phyloP scores from a whole-genome alignment of 2,329 filamentous ascomycete species.

The Fusarium pseudocircinatum region DNA sequence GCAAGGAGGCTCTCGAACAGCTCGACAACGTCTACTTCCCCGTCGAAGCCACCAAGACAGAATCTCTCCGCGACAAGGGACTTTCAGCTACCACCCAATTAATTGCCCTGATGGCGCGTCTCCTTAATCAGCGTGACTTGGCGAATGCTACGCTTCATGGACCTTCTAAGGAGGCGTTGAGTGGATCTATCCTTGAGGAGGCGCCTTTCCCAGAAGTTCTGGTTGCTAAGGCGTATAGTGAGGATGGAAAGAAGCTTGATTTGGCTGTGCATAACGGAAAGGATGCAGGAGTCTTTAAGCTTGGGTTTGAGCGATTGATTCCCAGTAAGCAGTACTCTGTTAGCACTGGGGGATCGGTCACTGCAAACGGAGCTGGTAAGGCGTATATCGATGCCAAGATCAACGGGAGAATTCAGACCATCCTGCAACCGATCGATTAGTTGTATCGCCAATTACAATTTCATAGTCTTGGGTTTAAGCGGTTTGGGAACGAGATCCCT shows the following conservation, averaged over 20 bases:
- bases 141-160: not conserved
- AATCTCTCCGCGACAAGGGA: not conserved
- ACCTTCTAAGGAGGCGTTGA: not conserved
- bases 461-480: accelerated
- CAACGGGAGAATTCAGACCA: not conserved
- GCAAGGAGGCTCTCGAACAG: not conserved
- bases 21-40: not conserved
- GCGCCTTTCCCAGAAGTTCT: not conserved
- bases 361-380: not conserved
- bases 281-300: not conserved
- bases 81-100: not conserved
- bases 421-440: not conserved
- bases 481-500: accelerated
- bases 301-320: not conserved
- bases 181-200: not conserved
- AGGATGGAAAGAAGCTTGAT: not conserved
- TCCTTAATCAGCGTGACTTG: not conserved
- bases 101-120: not conserved
- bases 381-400: not conserved
- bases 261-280: not conserved
- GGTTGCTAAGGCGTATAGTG: not conserved
- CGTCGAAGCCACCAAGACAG: not conserved
- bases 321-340: not conserved
- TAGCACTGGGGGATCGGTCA: not conserved
- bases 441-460: accelerated